Evolutionary conservation across 2,329 filamentous ascomycete genomes (phyloP).

Genomic region (Aspergillus arachidicola): DNA sequence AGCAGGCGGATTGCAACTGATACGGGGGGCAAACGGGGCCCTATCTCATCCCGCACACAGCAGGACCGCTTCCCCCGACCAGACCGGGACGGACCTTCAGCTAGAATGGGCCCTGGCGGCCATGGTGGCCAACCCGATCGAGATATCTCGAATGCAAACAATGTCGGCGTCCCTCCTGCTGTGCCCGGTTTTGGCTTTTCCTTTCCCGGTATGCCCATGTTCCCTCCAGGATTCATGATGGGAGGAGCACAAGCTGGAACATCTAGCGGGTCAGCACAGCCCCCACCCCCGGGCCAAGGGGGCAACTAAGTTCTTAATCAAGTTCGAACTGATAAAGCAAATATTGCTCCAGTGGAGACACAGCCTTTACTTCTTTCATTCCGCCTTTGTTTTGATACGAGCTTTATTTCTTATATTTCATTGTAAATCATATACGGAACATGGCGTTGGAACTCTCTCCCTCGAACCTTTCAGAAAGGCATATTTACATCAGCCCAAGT

Average conservation of each 20-base stretch:
- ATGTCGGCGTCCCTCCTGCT: conserved; percentile 55
- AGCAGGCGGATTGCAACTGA: conserved; percentile 56
- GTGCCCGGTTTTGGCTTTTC: conserved; percentile 60
- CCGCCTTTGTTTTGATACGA: conserved; percentile 25
- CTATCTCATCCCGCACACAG: conserved; percentile 47
- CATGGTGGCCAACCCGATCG: conserved; percentile 35
- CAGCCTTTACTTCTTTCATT: conserved; percentile 9
- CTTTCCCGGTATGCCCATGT: conserved; percentile 52
- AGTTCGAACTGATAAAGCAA: conserved; percentile 9
- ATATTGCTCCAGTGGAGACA: neutral
- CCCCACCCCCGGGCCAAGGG: conserved; percentile 43
- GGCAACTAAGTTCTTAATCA: conserved; percentile 15
- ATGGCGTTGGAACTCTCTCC: conserved; percentile 6
- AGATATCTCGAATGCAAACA: conserved; percentile 41
- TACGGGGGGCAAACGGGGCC: conserved; percentile 52
- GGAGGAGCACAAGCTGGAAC: conserved; percentile 37
- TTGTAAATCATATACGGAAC: conserved; percentile 16
- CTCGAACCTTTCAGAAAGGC: neutral
- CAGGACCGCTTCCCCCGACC: conserved; percentile 35
- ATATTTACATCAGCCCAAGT: neutral
- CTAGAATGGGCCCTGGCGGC: conserved; percentile 24
- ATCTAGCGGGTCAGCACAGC: conserved; percentile 33
- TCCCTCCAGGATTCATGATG: conserved; percentile 52
- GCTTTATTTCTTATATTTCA: conserved; percentile 13
- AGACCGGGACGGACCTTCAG: conserved; percentile 38